Conservation (phyloP, 129 eudicot species). For the Flaveria trinervia region DNA sequence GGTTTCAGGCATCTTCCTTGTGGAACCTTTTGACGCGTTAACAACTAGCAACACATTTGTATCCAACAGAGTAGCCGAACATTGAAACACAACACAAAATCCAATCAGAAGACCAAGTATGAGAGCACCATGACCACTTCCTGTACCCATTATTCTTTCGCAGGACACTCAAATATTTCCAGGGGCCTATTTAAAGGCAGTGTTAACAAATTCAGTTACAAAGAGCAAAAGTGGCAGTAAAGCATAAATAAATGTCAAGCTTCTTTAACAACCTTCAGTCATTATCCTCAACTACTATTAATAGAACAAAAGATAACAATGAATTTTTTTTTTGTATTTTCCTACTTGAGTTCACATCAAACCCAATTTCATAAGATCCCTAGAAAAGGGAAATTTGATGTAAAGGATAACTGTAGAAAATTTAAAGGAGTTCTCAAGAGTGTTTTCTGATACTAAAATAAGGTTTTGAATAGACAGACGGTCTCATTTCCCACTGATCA, state of each 20-base stretch:
- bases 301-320: slow-evolving; percentile 18
- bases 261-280: slow-evolving; percentile 27
- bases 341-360: neutral
- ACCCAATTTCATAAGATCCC: neutral
- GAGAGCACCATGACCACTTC: slow-evolving; percentile 18
- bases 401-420: too few species aligned
- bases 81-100: slow-evolving; percentile 41
- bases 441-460: too few species aligned
- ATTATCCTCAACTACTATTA: slow-evolving; percentile 20
- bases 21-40: slow-evolving; percentile 58
- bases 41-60: slow-evolving; percentile 52
- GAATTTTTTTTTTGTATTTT: slow-evolving; percentile 3
- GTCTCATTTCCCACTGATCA: neutral
- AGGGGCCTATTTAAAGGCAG: slow-evolving; percentile 25
- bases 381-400: neutral
- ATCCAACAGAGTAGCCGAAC: slow-evolving; percentile 51
- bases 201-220: slow-evolving; percentile 24
- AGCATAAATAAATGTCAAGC: neutral
- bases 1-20: slow-evolving; percentile 60
- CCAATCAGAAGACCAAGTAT: slow-evolving; percentile 38
- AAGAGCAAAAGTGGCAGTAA: slow-evolving; percentile 12
- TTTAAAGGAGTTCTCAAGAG: neutral
- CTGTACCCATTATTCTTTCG: slow-evolving; percentile 50
- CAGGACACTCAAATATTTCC: slow-evolving; percentile 30
- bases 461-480: neutral